phyloP scores from a whole-genome alignment of 2,329 filamentous ascomycete genomes.

The Allantophomopsis lycopodina region DNA sequence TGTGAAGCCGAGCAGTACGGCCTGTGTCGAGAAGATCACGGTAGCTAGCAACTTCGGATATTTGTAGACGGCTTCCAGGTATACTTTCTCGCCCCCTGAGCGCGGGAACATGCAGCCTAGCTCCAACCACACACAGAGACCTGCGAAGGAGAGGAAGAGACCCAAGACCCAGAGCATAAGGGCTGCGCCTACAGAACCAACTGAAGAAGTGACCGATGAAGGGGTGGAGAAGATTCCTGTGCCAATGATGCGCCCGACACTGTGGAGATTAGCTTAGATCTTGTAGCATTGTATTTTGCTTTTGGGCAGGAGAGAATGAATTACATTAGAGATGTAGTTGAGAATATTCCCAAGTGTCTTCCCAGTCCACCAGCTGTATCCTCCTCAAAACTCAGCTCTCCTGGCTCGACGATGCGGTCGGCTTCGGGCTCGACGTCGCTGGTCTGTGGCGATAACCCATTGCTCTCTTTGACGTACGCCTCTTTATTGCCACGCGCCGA shows the following conservation, averaged over 20 bases:
- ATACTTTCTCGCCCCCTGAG: constrained; percentile 37
- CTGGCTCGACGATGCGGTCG: constrained; percentile 1
- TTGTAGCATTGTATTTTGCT: no score
- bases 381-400: constrained; percentile 7
- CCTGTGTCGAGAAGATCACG: constrained; percentile 35
- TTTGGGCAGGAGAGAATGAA: no score
- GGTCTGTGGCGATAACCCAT: background rate
- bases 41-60: constrained; percentile 36
- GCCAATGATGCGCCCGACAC: constrained; percentile 15
- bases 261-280: constrained; percentile 11
- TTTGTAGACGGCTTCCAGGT: constrained; percentile 36
- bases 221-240: constrained; percentile 27
- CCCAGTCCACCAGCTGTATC: constrained; percentile 7
- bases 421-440: constrained; percentile 1
- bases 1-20: constrained; percentile 34
- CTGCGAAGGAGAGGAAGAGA: constrained; percentile 25
- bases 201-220: constrained; percentile 49
- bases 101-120: constrained; percentile 29
- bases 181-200: constrained; percentile 46
- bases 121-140: constrained; percentile 29
- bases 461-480: no score
- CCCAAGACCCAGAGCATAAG: constrained; percentile 40
- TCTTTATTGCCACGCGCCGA: no score
- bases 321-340: constrained; percentile 8
- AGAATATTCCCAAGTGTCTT: constrained; percentile 7